Base-by-base conservation (phyloP, 1,284 basidiomycete species). In the Malassezia pachydermatis region DNA sequence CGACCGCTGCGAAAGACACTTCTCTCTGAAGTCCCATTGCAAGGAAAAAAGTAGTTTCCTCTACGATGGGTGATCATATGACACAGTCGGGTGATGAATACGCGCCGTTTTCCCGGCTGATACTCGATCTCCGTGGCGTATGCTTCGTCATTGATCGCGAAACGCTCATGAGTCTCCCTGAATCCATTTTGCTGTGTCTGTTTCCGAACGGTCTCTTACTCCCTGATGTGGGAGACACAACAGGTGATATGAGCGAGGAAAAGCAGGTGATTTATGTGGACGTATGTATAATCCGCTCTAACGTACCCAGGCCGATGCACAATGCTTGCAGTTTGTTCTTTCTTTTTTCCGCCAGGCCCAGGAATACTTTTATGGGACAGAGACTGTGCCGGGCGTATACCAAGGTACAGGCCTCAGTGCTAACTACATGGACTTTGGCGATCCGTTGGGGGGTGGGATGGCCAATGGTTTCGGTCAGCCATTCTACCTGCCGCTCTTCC, bases 191-290 rank as follows among this genome's bases (percentile, higher is more conserved):
- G 51, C 78, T 99, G 40, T 96, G 92, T 73, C 78, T 98, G 48
- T 98, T 98, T 71, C 92, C 92, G 11, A 96, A 98, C 67, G 92
- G 94, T 9, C 81, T 98, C 58, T 87, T 96, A 40, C 79, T 98
- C 49, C 87, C 84, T 4, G 58, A 64, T 29, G 51, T 54, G 24
- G 54, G 51, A 4, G 34, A 38, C 14, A 28, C 35, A 8, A 29
- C 29, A 16, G 45, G 43, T 29, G 46, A 54, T 23, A 74, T 82
- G 52, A 80, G 81, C 22, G 62, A 84, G 38, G 87, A 89, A 58
- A 88, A 92, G 71, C 88, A 92, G 65, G 82, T 94, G 19, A 95
- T 95, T 73, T 85, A 81, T 42, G 90, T 96, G 65, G 90, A 96
- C 73, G 89, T 95, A 75, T 74, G 86, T 81, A 45, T 14, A 23